A percentile compares a stretch with the other conserved stretches of the same genome.
Conservation (phyloP, 371 early-diverging fungal genomes). For the Parasitella parasitica region DNA sequence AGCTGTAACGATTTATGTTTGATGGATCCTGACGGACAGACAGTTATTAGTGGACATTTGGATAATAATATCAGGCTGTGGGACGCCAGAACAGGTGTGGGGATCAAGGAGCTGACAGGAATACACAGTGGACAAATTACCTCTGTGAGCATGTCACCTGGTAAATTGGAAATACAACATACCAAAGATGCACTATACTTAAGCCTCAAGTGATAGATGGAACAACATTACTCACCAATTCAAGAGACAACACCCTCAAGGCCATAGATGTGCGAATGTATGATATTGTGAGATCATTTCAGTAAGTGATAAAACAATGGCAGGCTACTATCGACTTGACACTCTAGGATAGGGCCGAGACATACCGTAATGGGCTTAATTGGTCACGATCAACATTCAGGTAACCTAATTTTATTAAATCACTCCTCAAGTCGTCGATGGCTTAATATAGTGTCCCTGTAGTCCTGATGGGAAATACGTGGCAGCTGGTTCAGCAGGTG, state of each 20-base stretch:
- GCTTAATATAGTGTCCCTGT: slow-evolving; percentile 2
- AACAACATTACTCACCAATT: slow-evolving; percentile 81
- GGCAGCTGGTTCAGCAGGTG: slow-evolving; percentile 76
- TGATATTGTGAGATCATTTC: slow-evolving; percentile 65
- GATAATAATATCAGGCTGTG: slow-evolving; percentile 90
- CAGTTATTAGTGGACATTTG: slow-evolving; percentile 89
- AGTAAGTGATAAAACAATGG: slow-evolving; percentile 33
- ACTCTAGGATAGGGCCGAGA: slow-evolving; percentile 59
- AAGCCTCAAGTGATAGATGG: slow-evolving; percentile 55
- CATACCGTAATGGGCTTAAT: slow-evolving; percentile 80
- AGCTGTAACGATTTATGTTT: slow-evolving; percentile 91
- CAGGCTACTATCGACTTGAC: neutral
- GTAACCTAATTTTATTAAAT: slow-evolving; percentile 29
- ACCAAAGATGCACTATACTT: neutral
- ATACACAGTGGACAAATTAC: slow-evolving; percentile 90
- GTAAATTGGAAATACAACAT: slow-evolving; percentile 32
- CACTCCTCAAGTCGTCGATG: neutral
- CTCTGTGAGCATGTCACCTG: slow-evolving; percentile 71
- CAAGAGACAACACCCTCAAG: slow-evolving; percentile 90
- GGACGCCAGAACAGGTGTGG: slow-evolving; percentile 84
- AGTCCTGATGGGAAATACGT: slow-evolving; percentile 88
- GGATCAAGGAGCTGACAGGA: slow-evolving; percentile 79
- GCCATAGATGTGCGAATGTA: slow-evolving; percentile 82
- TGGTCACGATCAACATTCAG: slow-evolving; percentile 88
- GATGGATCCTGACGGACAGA: slow-evolving; percentile 81